Evolutionary conservation across 2,329 filamentous ascomycete species (phyloP).

Genomic region (Fusarium sacchari): DNA sequence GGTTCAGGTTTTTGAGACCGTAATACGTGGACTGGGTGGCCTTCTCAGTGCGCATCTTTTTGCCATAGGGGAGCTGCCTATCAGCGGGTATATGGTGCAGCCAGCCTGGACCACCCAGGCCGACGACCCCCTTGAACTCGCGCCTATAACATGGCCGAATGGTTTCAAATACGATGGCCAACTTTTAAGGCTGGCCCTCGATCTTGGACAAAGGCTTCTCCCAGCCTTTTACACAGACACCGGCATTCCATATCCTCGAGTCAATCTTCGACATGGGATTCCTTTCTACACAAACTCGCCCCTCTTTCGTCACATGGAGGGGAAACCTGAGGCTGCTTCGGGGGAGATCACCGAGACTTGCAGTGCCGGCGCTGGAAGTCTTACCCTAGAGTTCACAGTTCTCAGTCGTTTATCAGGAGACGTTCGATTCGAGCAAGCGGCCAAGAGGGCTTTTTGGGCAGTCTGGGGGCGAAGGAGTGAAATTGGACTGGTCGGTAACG

Average conservation of each 20-base stretch:
- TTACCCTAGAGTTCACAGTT: constrained; percentile 92
- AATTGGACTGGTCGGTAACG: constrained; percentile 88
- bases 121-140: constrained; percentile 57
- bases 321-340: constrained; percentile 47
- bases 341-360: constrained; percentile 93
- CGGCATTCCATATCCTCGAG: constrained; percentile 91
- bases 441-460: constrained; percentile 94
- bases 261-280: constrained; percentile 90
- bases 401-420: constrained; percentile 90
- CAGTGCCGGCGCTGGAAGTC: constrained; percentile 93
- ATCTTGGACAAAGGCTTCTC: constrained; percentile 83
- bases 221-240: constrained; percentile 93
- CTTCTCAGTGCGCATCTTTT: constrained; percentile 94
- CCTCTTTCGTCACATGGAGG: constrained; percentile 66
- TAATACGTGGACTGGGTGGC: constrained; percentile 91
- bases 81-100: constrained; percentile 75
- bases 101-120: constrained; percentile 38
- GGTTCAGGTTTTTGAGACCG: constrained; percentile 98
- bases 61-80: constrained; percentile 88
- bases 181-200: constrained; percentile 85
- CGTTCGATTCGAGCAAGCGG: constrained; percentile 85
- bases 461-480: constrained; percentile 91
- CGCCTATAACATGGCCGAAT: constrained; percentile 76
- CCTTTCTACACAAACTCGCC: constrained; percentile 93
- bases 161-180: constrained; percentile 89